Percentiles rank a stretch among this genome's conserved stretches.
phyloP scores from a whole-genome alignment of 108 stramenopile species.

The Nannochloropsis salina region DNA sequence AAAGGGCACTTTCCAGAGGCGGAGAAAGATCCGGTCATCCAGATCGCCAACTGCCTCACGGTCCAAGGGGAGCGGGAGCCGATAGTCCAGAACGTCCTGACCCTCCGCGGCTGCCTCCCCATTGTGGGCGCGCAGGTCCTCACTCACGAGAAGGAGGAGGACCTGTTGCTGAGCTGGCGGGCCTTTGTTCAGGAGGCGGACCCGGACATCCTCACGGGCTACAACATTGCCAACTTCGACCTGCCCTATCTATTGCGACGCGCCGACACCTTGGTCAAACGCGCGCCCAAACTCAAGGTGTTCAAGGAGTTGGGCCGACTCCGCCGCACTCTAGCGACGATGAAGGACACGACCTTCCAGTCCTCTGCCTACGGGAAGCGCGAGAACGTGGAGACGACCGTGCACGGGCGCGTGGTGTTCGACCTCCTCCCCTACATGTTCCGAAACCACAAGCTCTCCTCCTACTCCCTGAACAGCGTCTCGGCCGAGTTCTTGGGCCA shows the following conservation, averaged over 20 bases:
- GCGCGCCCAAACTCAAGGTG: constrained; percentile 37
- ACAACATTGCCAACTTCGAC: constrained; percentile 96
- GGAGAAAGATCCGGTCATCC: constrained; percentile 97
- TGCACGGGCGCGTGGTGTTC: constrained; percentile 94
- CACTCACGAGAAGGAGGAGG: constrained; percentile 74
- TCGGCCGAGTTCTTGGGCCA: constrained; percentile 92
- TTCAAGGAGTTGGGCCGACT: constrained; percentile 86
- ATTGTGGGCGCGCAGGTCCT: constrained; percentile 97
- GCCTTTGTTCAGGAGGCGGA: constrained; percentile 79
- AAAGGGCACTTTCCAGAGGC: constrained; percentile 80
- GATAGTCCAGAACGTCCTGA: constrained; percentile 88
- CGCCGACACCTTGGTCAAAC: constrained; percentile 67
- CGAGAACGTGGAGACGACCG: constrained; percentile 87
- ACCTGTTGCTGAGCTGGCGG: constrained; percentile 72
- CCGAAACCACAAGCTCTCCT: constrained; percentile 96
- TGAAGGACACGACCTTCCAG: constrained; percentile 92
- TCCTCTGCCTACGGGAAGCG: constrained; percentile 88
- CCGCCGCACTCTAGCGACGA: constrained; percentile 68
- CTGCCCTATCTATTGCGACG: constrained; percentile 95
- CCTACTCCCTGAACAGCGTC: constrained; percentile 87
- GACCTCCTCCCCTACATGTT: constrained; percentile 99
- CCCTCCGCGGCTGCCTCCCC: constrained; percentile 87
- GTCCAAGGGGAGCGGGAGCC: constrained; percentile 78
- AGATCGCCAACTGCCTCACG: constrained; percentile 89
- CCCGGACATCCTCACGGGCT: constrained; percentile 96